Evolutionary conservation across 306 rosid genomes (phyloP), one percentile per base, ranked within the genome.

Genomic region (Vachellia collinsii): DNA sequence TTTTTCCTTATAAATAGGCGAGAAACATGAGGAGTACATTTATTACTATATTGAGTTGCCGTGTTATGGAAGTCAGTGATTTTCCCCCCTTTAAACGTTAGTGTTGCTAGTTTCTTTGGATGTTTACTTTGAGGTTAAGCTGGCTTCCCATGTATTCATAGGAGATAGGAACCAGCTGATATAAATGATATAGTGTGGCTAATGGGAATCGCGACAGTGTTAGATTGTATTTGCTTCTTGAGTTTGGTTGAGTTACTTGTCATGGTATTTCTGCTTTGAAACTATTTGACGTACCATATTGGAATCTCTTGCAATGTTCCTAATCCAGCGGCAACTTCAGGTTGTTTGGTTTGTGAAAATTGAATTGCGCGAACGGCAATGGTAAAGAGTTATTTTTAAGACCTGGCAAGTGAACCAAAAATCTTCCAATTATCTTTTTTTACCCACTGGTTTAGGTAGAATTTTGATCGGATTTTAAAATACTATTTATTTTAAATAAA

Each of bases 21-120:
- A 80, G 88, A 86, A 86, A 88, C 92, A 64, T 93, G 97, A 87
- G 77, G 97, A 87, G 72, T 89, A 87, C 85, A 77, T 79, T 88
- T 88, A 23, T 10, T 61, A 87, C 89, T 74, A 84, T 53, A 78
- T 86, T 79, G 90, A 84, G 89, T 85, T 89, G 90, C 82, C 74
- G 82, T 70, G 79, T 14, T 19, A 50, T 82, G 83, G 75, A 83
- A 85, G 88, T 80, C 72, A 87, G 89, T 91, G 87, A 25, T 62
- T 20, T 61, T 29, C 1, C 5, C 42, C 42, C 11, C 39, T 81
- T 80, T 70, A 84, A 82, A 75, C 61, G 44, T 66, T 73, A 84
- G 89, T 76, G 75, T 84, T 76, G 81, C 85, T 85, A 85, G 83
- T 84, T 64, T 85, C 72, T 76, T 83, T 82, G 79, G 76, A 68